phyloP scores from a whole-genome alignment of 139 green algal species.

The Zygnema cylindricum region DNA sequence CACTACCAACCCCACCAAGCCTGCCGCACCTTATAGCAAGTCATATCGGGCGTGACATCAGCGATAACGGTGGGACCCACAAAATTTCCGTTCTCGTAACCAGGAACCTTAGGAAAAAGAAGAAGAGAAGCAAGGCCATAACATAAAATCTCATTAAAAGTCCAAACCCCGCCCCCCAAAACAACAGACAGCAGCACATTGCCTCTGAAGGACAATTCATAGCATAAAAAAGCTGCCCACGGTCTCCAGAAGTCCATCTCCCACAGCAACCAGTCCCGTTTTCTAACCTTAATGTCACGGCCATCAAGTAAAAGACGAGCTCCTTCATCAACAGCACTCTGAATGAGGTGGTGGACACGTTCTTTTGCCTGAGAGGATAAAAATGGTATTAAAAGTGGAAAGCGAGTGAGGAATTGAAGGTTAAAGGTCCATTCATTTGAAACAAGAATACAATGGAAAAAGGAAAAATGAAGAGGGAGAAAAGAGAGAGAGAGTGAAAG shows the following conservation, averaged over 20 bases:
- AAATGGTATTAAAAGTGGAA: conserved; percentile 20
- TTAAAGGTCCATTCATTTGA: neutral
- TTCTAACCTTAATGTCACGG: conserved; percentile 43
- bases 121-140: neutral
- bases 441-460: conserved; percentile 23
- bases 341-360: conserved; percentile 78
- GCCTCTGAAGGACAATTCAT: too few species aligned
- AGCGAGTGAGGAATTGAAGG: neutral
- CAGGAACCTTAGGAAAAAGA: conserved; percentile 51
- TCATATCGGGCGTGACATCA: conserved; percentile 80
- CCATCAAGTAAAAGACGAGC: conserved; percentile 81
- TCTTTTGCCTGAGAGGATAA: conserved; percentile 37
- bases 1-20: too few species aligned
- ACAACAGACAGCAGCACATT: too few species aligned
- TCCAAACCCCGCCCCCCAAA: too few species aligned
- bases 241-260: too few species aligned
- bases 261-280: too few species aligned
- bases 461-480: neutral
- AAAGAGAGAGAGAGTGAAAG: too few species aligned
- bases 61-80: conserved; percentile 89
- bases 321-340: conserved; percentile 72
- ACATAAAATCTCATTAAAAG: too few species aligned
- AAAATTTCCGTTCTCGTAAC: conserved; percentile 83
- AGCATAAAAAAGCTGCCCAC: too few species aligned
- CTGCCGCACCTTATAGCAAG: conserved; percentile 76